Conservation (phyloP, 1,284 basidiomycete genomes). For the Tilletia indica region DNA sequence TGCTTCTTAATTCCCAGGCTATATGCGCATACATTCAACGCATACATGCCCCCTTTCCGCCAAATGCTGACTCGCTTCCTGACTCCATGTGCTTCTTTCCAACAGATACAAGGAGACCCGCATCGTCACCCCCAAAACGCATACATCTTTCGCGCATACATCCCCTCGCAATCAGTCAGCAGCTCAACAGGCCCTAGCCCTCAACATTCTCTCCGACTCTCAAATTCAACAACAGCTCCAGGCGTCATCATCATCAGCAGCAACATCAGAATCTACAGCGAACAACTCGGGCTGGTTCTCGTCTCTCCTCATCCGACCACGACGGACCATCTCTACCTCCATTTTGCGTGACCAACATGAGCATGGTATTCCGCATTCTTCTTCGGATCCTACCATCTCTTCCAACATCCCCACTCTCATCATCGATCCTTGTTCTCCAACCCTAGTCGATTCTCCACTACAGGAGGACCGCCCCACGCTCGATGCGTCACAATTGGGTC, state of each 20-base stretch:
- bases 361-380: not conserved
- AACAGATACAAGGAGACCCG: slow-evolving; percentile 13
- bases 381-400: slow-evolving; percentile 1
- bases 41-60: not conserved
- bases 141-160: not conserved
- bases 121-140: not conserved
- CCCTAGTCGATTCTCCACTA: not conserved
- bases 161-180: not conserved
- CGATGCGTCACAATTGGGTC: too few species aligned
- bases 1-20: not conserved
- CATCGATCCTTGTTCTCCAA: not conserved
- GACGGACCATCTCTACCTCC: not conserved
- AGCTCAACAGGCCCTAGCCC: not conserved
- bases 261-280: not conserved
- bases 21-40: not conserved
- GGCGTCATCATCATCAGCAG: not conserved
- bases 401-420: not conserved
- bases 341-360: not conserved
- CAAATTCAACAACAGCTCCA: not conserved
- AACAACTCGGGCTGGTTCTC: not conserved
- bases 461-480: not conserved
- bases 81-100: too few species aligned
- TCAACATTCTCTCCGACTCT: not conserved
- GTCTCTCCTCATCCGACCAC: not conserved
- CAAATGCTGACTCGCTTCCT: not conserved